These are phyloP conservation scores for Neurospora hispaniola DNA, from an alignment of 495 filamentous ascomycete genomes.

Conservation along the genomic window DNA sequence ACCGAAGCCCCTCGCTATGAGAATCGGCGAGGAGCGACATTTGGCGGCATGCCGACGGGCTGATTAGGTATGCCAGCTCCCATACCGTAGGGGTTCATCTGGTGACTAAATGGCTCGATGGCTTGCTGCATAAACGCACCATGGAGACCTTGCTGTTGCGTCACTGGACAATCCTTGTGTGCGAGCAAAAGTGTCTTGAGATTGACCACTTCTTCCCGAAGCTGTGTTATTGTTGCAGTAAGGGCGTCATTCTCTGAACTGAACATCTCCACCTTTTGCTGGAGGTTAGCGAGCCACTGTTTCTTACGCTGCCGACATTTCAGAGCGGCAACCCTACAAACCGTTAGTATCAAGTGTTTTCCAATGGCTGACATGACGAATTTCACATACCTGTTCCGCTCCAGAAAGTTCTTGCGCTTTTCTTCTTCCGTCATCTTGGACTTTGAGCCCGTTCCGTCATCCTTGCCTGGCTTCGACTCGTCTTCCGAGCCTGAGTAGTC, in stretches of 20 bases:
- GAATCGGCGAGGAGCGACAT: conserved; percentile 30
- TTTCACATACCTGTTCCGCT: conserved; percentile 76
- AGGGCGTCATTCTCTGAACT: conserved; percentile 84
- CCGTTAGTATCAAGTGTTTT: conserved; percentile 14
- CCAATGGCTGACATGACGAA: not conserved
- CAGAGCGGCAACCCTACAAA: conserved; percentile 74
- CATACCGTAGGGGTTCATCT: conserved; percentile 68
- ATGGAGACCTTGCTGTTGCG: conserved; percentile 73
- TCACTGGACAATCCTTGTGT: conserved; percentile 94
- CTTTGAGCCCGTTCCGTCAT: conserved; percentile 27
- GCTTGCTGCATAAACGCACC: conserved; percentile 52
- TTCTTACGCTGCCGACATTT: conserved; percentile 99
- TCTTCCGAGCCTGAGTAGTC: conserved; percentile 26
- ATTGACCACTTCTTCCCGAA: conserved; percentile 90
- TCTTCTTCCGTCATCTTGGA: conserved; percentile 98
- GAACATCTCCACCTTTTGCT: conserved; percentile 88
- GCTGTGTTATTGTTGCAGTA: conserved; percentile 64
- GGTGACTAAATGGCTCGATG: conserved; percentile 41
- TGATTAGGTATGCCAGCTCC: conserved; percentile 41
- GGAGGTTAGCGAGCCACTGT: conserved; percentile 94
- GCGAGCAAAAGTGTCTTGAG: conserved; percentile 88
- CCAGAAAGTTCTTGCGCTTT: conserved; percentile 95
- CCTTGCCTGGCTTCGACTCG: conserved; percentile 42
- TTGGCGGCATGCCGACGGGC: conserved; percentile 34
- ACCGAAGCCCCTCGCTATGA: conserved; percentile 22